A percentile compares a stretch with the other conserved stretches of the same genome.
Conservation (phyloP, 768 basidiomycete genomes). For the Porphyrellus cyaneotinctus region DNA sequence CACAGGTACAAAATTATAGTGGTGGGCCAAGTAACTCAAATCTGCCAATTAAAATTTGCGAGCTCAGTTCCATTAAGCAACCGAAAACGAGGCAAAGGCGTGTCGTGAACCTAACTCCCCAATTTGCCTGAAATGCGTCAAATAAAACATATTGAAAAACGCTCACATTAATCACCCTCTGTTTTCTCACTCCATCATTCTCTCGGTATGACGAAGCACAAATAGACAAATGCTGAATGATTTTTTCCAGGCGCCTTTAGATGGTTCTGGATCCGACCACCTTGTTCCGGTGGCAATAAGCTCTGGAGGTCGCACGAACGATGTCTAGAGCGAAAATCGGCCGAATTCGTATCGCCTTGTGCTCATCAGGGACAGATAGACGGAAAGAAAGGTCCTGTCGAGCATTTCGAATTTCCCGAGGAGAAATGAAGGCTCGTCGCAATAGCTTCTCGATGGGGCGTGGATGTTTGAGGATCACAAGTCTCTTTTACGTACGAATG, state of each 20-base stretch:
- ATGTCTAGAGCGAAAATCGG: conserved; percentile 3
- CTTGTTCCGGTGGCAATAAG: conserved; percentile 20
- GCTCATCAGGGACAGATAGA: background rate
- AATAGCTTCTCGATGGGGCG: background rate
- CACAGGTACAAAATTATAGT: background rate
- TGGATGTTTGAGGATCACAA: background rate
- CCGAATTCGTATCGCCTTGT: background rate
- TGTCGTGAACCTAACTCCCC: conserved; percentile 22
- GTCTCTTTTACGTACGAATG: conserved; percentile 9
- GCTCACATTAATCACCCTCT: conserved; percentile 4
- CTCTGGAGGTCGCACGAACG: conserved; percentile 8
- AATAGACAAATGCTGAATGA: background rate
- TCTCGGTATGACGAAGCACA: background rate
- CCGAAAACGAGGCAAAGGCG: conserved; percentile 23
- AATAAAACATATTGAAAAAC: background rate
- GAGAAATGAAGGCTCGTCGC: background rate
- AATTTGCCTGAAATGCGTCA: background rate
- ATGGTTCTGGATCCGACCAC: background rate
- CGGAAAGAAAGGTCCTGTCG: background rate
- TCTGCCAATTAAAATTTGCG: background rate
- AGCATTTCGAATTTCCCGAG: no score
- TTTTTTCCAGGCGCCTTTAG: background rate
- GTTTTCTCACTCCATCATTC: background rate
- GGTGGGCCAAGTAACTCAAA: conserved; percentile 1
- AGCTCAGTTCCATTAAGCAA: conserved; percentile 15